Conservation (phyloP, 495 filamentous ascomycete species). For the Podospora australis region DNA sequence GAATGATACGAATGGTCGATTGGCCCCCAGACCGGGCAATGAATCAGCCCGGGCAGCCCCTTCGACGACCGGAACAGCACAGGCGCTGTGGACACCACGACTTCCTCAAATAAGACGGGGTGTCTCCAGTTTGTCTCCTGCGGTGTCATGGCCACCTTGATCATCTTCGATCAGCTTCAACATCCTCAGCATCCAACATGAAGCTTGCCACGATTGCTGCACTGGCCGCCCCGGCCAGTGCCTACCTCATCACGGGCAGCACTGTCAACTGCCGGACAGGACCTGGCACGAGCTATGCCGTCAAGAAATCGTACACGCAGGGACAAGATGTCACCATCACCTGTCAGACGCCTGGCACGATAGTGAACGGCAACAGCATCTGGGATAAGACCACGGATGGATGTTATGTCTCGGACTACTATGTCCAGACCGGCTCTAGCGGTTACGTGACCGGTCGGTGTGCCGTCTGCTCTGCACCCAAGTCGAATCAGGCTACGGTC, state of each 20-base stretch:
- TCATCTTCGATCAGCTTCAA: no score
- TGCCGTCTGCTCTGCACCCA: conserved; percentile 2
- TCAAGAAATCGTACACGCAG: conserved; percentile 11
- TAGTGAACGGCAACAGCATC: conserved; percentile 13
- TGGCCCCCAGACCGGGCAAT: no score
- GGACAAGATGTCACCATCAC: conserved; percentile 14
- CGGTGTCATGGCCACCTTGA: no score
- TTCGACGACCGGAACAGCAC: no score
- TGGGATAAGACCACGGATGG: conserved; percentile 25
- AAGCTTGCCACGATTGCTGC: not conserved
- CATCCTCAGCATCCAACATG: not conserved
- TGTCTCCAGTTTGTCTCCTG: no score
- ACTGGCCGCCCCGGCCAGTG: not conserved
- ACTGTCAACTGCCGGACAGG: conserved; percentile 15
- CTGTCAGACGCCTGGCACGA: conserved; percentile 18
- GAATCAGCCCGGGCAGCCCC: no score
- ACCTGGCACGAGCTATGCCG: conserved; percentile 10
- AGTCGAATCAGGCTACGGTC: conserved; percentile 13
- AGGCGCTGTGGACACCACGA: no score
- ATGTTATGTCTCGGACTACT: conserved; percentile 23
- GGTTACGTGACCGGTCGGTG: conserved; percentile 8
- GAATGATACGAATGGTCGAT: no score
- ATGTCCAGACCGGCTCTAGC: conserved; percentile 14
- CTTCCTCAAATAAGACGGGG: no score
- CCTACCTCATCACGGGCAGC: conserved; percentile 10